Conservation (phyloP, 208 protist species). For the Crithidia thermophila region DNA sequence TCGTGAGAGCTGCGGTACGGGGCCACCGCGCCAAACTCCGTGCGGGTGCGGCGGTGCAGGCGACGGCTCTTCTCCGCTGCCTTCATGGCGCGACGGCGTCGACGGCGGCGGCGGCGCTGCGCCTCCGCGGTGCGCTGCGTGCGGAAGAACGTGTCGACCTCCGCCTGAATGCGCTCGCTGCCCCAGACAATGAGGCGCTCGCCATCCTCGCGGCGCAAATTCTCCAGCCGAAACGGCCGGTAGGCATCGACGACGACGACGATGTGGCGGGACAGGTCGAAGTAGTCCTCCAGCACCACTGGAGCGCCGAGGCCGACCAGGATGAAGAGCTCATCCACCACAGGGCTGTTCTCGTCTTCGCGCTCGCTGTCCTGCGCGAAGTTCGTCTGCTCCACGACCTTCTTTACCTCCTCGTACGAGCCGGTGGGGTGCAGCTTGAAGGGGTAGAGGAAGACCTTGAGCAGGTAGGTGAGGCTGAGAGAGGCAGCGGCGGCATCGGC, state of each 20-base stretch:
- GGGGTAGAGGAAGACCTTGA: conserved; percentile 72
- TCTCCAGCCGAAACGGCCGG: conserved; percentile 77
- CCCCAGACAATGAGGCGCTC: conserved; percentile 72
- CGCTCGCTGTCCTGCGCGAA: conserved; percentile 59
- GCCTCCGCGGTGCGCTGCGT: conserved; percentile 29
- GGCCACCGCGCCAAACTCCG: not conserved
- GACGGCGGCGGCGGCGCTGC: conserved; percentile 38
- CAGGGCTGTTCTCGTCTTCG: conserved; percentile 19
- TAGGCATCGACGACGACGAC: conserved; percentile 81
- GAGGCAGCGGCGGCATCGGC: conserved; percentile 83
- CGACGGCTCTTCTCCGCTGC: not conserved
- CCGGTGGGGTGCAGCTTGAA: conserved; percentile 83
- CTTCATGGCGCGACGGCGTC: conserved; percentile 23
- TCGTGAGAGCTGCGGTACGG: conserved; percentile 3
- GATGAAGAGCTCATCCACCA: conserved; percentile 71
- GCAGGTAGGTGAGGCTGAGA: conserved; percentile 62
- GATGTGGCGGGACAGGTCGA: conserved; percentile 70
- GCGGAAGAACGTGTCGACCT: conserved; percentile 80
- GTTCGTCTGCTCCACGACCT: conserved; percentile 59
- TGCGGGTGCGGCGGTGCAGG: conserved; percentile 14
- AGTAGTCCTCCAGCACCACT: conserved; percentile 56
- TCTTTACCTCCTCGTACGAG: conserved; percentile 57
- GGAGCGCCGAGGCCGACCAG: conserved; percentile 78
- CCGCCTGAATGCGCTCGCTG: conserved; percentile 49
- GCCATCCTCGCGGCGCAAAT: conserved; percentile 60